Conservation (phyloP, 140 eudicot genomes). For the Senecio squalidus region DNA sequence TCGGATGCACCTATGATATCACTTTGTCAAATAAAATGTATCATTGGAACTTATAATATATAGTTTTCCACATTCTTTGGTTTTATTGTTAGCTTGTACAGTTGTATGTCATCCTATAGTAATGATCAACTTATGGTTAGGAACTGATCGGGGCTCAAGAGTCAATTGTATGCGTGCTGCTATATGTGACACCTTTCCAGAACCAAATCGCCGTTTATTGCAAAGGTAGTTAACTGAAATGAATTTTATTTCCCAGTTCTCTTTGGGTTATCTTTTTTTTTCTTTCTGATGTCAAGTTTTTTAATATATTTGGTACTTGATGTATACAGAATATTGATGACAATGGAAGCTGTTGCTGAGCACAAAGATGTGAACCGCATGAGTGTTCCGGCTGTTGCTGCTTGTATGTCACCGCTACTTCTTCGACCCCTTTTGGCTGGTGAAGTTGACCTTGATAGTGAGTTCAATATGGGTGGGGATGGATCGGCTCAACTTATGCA, state of each 20-base stretch:
- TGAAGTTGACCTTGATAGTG: slow-evolving; percentile 81
- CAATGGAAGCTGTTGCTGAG: slow-evolving; percentile 85
- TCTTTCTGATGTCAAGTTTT: not conserved
- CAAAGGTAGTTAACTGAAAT: slow-evolving; percentile 72
- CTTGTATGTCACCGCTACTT: slow-evolving; percentile 98
- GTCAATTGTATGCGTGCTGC: slow-evolving; percentile 76
- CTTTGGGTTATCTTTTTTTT: too few species aligned
- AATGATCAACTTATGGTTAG: slow-evolving; percentile 28
- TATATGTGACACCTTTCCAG: slow-evolving; percentile 92
- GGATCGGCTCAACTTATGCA: slow-evolving; percentile 92
- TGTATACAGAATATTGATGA: slow-evolving; percentile 63
- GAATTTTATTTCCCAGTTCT: too few species aligned
- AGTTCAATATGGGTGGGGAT: slow-evolving; percentile 82
- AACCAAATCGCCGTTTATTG: slow-evolving; percentile 92
- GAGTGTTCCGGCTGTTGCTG: slow-evolving; percentile 97
- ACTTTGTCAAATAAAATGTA: not conserved
- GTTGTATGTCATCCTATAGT: not conserved
- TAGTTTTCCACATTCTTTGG: too few species aligned
- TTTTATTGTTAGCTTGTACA: not conserved
- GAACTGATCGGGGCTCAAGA: slow-evolving; percentile 81
- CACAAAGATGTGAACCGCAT: slow-evolving; percentile 75
- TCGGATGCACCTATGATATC: not conserved
- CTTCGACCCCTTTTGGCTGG: slow-evolving; percentile 98
- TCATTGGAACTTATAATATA: too few species aligned
- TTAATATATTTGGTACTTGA: not conserved